Percentiles rank a stretch among this genome's conserved stretches.
phyloP scores from a whole-genome alignment of 1,284 basidiomycete species.

The Cystobasidiaceae sp. region DNA sequence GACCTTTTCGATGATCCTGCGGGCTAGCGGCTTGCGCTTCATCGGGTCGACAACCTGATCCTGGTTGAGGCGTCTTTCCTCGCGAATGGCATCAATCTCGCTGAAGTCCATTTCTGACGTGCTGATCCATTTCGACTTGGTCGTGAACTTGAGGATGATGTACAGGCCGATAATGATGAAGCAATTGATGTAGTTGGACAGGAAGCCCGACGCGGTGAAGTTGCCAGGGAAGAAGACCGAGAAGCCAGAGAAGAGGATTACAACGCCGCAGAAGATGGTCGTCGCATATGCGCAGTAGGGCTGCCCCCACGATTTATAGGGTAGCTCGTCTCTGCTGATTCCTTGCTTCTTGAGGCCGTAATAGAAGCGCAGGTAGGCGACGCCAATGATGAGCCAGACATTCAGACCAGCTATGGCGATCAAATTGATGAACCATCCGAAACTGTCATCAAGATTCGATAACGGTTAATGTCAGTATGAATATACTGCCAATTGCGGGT shows the following conservation, averaged over 20 bases:
- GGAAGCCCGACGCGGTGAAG: neutral
- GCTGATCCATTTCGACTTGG: neutral
- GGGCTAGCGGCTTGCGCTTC: neutral
- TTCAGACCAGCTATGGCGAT: constrained; percentile 65
- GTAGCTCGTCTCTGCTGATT: constrained; percentile 54
- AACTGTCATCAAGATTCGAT: constrained; percentile 40
- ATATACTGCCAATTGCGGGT: constrained; percentile 37
- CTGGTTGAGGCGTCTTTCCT: constrained; percentile 22
- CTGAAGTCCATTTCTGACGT: constrained; percentile 35
- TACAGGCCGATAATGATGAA: neutral
- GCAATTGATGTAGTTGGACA: constrained; percentile 2
- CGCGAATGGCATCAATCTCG: constrained; percentile 35
- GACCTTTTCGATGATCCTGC: neutral
- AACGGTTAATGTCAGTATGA: too few relatives aligned
- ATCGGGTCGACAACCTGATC: neutral
- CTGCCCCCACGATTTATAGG: constrained; percentile 52
- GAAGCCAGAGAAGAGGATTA: constrained; percentile 10
- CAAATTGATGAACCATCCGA: constrained; percentile 59
- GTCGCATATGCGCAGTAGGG: constrained; percentile 42
- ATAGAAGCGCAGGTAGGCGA: constrained; percentile 69
- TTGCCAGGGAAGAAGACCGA: constrained; percentile 4
- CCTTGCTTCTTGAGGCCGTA: constrained; percentile 59
- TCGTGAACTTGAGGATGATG: constrained; percentile 1
- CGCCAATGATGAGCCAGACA: constrained; percentile 56
- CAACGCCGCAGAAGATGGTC: neutral